A percentile compares a stretch with the other conserved stretches of the same genome.
These are phyloP conservation scores for Arthonia radiata DNA, from an alignment of 495 filamentous ascomycete species.

Conservation along the genomic window DNA sequence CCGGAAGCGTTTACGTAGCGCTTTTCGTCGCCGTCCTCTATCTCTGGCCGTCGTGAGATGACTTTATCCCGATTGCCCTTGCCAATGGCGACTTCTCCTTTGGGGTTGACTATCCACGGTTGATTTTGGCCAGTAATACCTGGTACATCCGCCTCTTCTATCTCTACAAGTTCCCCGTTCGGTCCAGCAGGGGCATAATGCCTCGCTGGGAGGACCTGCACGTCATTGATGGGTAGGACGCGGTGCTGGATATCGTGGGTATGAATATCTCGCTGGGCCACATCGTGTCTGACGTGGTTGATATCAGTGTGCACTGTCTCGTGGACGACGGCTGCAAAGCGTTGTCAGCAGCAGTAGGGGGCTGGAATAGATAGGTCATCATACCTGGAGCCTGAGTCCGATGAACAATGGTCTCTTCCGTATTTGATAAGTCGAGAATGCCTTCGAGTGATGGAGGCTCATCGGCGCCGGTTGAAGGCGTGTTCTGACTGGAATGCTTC, in stretches of 20 bases:
- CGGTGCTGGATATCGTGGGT: constrained; percentile 26
- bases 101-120: not conserved
- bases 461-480: too few relatives aligned
- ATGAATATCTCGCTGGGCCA: constrained; percentile 30
- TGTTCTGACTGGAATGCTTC: too few relatives aligned
- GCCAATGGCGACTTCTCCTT: too few relatives aligned
- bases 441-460: constrained; percentile 3
- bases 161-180: not conserved
- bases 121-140: not conserved
- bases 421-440: constrained; percentile 8
- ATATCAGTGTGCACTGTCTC: constrained; percentile 20
- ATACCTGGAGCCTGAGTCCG: constrained; percentile 9
- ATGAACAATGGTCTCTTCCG: constrained; percentile 7
- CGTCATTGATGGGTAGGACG: constrained; percentile 25
- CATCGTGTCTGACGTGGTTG: constrained; percentile 24
- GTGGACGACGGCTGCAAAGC: constrained; percentile 24
- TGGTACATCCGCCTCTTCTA: not conserved
- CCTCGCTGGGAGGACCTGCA: constrained; percentile 21
- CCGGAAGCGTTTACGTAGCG: not conserved
- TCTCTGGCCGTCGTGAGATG: not conserved
- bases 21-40: not conserved
- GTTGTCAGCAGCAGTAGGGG: constrained; percentile 1
- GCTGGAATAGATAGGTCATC: not conserved
- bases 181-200: constrained; percentile 8
- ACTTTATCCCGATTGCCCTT: too few relatives aligned